phyloP scores from a whole-genome alignment of 208 protist species.

The Trypanosoma vivax region DNA sequence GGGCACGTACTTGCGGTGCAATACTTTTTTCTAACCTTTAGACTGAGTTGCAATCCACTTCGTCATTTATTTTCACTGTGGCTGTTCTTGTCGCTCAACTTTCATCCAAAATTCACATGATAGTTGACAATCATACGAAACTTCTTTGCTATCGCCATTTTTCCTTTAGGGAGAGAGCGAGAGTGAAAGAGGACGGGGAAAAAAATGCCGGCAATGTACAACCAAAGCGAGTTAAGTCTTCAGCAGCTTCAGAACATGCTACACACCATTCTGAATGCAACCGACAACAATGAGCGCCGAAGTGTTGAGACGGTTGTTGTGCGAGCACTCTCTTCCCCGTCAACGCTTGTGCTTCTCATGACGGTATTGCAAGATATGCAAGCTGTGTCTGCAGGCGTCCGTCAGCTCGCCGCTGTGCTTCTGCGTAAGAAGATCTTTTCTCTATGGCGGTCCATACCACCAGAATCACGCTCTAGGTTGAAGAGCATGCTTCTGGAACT shows the following conservation, averaged over 20 bases:
- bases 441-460: conserved; percentile 53
- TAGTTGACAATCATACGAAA: no score
- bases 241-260: conserved; percentile 50
- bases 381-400: conserved; percentile 35
- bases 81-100: no score
- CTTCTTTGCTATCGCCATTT: no score
- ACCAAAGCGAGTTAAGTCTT: neutral
- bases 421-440: conserved; percentile 75
- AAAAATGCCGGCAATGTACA: neutral
- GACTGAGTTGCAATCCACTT: no score
- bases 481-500: conserved; percentile 55
- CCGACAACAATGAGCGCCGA: conserved; percentile 67
- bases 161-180: neutral
- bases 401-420: conserved; percentile 77
- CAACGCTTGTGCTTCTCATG: conserved; percentile 44
- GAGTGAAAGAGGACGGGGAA: neutral
- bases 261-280: conserved; percentile 34
- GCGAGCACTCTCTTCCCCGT: conserved; percentile 27
- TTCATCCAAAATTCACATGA: no score
- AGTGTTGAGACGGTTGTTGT: conserved; percentile 40
- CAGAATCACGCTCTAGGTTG: conserved; percentile 34
- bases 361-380: conserved; percentile 33
- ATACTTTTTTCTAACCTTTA: no score
- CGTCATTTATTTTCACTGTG: no score
- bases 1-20: no score